Conservation (phyloP, 2,329 filamentous ascomycete species). For the Nemania bipapillata region DNA sequence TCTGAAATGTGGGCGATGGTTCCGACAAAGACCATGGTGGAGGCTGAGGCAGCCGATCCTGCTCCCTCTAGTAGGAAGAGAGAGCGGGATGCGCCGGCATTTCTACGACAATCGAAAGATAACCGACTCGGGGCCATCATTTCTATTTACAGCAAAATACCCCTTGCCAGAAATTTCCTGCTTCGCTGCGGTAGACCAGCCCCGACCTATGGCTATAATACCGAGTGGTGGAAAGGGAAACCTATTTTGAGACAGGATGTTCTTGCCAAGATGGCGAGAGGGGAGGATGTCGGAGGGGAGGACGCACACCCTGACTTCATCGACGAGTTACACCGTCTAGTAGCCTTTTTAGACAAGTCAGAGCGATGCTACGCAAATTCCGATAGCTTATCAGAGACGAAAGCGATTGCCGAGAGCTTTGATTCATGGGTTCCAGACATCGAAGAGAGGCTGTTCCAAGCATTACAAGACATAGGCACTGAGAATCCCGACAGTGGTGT, state of each 20-base stretch:
- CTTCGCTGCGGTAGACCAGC: constrained; percentile 58
- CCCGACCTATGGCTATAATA: constrained; percentile 64
- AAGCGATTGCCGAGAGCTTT: constrained; percentile 50
- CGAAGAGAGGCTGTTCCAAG: constrained; percentile 57
- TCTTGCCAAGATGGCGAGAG: constrained; percentile 51
- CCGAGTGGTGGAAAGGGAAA: constrained; percentile 71
- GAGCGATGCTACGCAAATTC: constrained; percentile 69
- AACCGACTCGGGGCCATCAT: constrained; percentile 65
- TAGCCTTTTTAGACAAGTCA: constrained; percentile 71
- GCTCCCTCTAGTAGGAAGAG: constrained; percentile 60
- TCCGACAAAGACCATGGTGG: constrained; percentile 49
- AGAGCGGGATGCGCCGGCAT: constrained; percentile 59
- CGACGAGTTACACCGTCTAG: constrained; percentile 69
- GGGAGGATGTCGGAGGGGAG: constrained; percentile 50
- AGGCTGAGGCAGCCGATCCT: constrained; percentile 53
- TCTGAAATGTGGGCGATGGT: constrained; percentile 70
- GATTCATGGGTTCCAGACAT: constrained; percentile 57
- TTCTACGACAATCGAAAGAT: constrained; percentile 56
- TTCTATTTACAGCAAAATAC: constrained; percentile 70
- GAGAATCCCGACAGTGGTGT: constrained; percentile 41
- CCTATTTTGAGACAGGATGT: constrained; percentile 58
- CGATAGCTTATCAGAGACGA: constrained; percentile 58
- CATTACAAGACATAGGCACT: constrained; percentile 37
- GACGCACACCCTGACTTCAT: constrained; percentile 55
- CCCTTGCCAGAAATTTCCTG: constrained; percentile 66